Base-by-base conservation (phyloP, 768 basidiomycete genomes). In the Leccinellum rugosiceps region DNA sequence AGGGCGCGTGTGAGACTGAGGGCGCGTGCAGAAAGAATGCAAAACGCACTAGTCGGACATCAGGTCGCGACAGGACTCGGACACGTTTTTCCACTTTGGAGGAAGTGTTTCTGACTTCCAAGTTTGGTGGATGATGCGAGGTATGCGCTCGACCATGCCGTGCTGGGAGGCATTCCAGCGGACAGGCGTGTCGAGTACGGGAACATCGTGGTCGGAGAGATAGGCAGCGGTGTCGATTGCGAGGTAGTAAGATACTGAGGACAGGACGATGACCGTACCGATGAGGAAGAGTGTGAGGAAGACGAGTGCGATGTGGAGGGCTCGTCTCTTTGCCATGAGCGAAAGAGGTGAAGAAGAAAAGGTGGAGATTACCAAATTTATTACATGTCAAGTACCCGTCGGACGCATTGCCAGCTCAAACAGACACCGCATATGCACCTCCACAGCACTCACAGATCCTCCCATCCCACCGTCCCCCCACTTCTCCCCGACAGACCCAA, bases 121-220 rank as follows among this genome's bases (percentile, higher is more conserved):
- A 23, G 97, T 98, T 82, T 98, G 96, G 74, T 99, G 97, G 49
- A 99, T 83, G 57, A 99, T 91, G 51, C 92, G 83, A 3, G 95
- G 97, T 35, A 98, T 86, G 63, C 81, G 84, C 68, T 97, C 90
- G 38, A 83, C 76, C 60, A 79, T 77, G 57, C 78, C 80, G 63
- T 85, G 81, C 25, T 82, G 77, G 4, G 86, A 71, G 25, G 85
- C 82, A 67, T 88, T 87, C 81, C 81, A 85, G 48, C 84, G 81
- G 45, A 81, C 79, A 25, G 76, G 73, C 63, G 80, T 78, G 71
- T 78, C 75, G 56, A 79, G 76, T 44, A 80, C 64, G 61, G 84
- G 83, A 10, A 96, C 83, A 68, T 95, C 90, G 13, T 76, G 71
- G 70, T 95, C 90, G 5, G 86, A 78, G 68, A 98, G 77, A 73